Evolutionary conservation across 768 basidiomycete species (phyloP).

Genomic region (Termitomyces sp.): DNA sequence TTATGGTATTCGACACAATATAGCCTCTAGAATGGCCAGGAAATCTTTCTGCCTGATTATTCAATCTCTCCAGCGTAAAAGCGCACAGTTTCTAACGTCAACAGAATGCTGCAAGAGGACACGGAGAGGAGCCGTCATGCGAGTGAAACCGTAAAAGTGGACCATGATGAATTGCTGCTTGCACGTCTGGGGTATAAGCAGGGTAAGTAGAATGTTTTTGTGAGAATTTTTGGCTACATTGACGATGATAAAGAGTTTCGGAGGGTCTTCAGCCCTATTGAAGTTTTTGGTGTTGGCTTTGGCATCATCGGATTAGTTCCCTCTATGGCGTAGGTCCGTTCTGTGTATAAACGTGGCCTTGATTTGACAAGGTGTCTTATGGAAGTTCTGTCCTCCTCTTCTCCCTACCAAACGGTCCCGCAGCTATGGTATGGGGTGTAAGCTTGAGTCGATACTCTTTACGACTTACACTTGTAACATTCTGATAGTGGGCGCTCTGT

Average conservation of each 20-base stretch:
- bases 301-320: conserved; percentile 64
- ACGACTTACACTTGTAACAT: conserved; percentile 10
- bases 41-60: background rate
- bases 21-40: conserved; percentile 3
- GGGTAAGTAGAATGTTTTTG: conserved; percentile 5
- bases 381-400: conserved; percentile 39
- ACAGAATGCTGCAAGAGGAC: conserved; percentile 12
- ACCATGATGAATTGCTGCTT: conserved; percentile 16
- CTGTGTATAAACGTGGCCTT: background rate
- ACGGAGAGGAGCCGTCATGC: background rate
- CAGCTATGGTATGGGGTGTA: conserved; percentile 72
- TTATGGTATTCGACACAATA: background rate
- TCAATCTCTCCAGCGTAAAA: background rate
- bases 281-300: conserved; percentile 71
- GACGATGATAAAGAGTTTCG: conserved; percentile 36
- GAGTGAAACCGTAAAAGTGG: background rate
- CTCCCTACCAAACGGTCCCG: conserved; percentile 60
- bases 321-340: conserved; percentile 45
- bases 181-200: conserved; percentile 18
- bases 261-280: conserved; percentile 46
- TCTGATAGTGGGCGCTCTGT: conserved; percentile 57
- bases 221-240: background rate
- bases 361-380: background rate
- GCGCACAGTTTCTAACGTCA: background rate
- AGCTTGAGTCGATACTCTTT: conserved; percentile 15